Percentiles rank a stretch among this genome's conserved stretches.
phyloP scores from a whole-genome alignment of 139 green algal genomes.

The Tetratostichococcus sp. region DNA sequence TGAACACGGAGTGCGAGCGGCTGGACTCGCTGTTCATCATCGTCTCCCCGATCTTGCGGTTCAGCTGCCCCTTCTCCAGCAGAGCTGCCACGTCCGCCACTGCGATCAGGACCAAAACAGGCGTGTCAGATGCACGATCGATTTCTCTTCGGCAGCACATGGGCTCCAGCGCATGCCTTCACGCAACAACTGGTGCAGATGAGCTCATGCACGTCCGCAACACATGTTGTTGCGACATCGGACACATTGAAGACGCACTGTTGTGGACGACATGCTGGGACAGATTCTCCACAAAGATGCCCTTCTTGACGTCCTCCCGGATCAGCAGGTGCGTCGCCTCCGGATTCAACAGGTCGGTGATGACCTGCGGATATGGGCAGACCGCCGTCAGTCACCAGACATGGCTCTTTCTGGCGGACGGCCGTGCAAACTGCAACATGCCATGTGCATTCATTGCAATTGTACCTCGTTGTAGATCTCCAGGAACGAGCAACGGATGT shows the following conservation, averaged over 20 bases:
- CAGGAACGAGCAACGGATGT: slow-evolving; percentile 38
- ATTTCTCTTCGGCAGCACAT: no score
- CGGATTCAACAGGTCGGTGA: slow-evolving; percentile 76
- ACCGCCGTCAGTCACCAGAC: no score
- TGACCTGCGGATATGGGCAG: slow-evolving; percentile 49
- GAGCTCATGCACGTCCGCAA: not conserved
- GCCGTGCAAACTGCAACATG: no score
- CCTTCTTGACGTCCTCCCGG: slow-evolving; percentile 68
- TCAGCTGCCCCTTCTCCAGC: slow-evolving; percentile 59
- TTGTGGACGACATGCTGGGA: slow-evolving; percentile 65
- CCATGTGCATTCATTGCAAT: no score
- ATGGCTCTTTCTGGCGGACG: no score
- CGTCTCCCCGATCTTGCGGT: slow-evolving; percentile 75
- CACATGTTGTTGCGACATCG: no score
- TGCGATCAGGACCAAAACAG: slow-evolving; percentile 31
- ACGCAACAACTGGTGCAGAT: no score
- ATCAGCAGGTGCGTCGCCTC: slow-evolving; percentile 44
- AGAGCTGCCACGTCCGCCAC: slow-evolving; percentile 69
- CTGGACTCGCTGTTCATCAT: slow-evolving; percentile 83
- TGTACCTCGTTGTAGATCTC: slow-evolving; percentile 98
- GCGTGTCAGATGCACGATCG: not conserved
- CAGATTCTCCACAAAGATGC: slow-evolving; percentile 82
- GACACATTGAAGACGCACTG: slow-evolving; percentile 48
- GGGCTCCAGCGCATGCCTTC: no score
- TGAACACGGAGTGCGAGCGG: slow-evolving; percentile 91